Base-by-base conservation (phyloP, 2,329 filamentous ascomycete species). In the Penicillium sp. region DNA sequence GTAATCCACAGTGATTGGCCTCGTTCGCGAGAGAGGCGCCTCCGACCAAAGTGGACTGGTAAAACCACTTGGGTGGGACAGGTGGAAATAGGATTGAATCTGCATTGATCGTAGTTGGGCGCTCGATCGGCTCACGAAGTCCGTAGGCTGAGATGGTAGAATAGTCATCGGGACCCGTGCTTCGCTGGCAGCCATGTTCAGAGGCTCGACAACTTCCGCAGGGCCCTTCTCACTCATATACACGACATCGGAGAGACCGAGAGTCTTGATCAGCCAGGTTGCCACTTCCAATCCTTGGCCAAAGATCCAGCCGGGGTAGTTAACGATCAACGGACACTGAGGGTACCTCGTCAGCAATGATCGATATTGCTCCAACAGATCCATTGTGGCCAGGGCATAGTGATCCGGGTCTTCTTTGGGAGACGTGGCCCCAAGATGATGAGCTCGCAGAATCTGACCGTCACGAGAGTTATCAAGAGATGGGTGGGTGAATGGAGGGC, bases 81-180 rank as follows among this genome's bases (percentile, higher is more conserved):
- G 65, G 66, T 87, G 85, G 69, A 87, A 87, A 67, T 87, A 87
- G 1, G 85, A 85, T 61, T 86, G 81, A 61, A 81, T 83, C 61
- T 86, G 84, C 84, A 87, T 87, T 19, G 78, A 77, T 47, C 82
- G 76, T 6, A 84, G 67, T 59, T 86, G 82, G 1, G 78, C 76
- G 31, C 82, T 81, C 24, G 80, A 83, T 49, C 81, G 75, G 33
- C 76, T 75, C 18, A 77, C 73, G 50, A 76, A 76, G 53, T 78
- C 74, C 35, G 76, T 77, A 39, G 76, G 74, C 56, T 79, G 76
- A 6, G 81, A 81, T 24, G 79, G 73, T 5, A 86, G 72, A 2
- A 76, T 77, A 54, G 80, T 80, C 50, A 83, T 66, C 6, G 73
- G 69, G 36, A 77, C 72, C 27, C 56, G 65, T 46, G 68, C 67